Percentiles rank a stretch among this genome's conserved stretches.
phyloP scores from a whole-genome alignment of 1,139 yeast genomes.

The Insectozyma bohioensis region DNA sequence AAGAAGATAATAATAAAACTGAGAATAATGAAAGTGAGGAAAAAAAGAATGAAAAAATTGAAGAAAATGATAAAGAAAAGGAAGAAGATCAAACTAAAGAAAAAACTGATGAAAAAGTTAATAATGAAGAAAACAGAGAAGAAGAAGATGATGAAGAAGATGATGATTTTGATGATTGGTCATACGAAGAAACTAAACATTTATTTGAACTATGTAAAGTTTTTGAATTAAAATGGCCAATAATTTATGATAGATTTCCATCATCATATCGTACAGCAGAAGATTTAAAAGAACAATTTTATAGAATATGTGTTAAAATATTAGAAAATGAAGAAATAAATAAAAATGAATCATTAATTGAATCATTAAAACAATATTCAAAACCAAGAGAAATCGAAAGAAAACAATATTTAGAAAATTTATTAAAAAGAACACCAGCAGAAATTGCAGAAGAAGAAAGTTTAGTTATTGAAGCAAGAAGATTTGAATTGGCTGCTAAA shows the following conservation, averaged over 20 bases:
- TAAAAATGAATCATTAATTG: conserved; percentile 47
- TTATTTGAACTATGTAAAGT: conserved; percentile 69
- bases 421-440: conserved; percentile 85
- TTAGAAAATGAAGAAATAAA: conserved; percentile 40
- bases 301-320: conserved; percentile 43
- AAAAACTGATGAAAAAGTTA: conserved; percentile 8
- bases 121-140: conserved; percentile 7
- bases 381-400: conserved; percentile 71
- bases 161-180: conserved; percentile 45
- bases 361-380: conserved; percentile 55
- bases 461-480: conserved; percentile 84
- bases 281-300: conserved; percentile 82
- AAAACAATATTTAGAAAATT: conserved; percentile 73
- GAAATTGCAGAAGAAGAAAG: conserved; percentile 98
- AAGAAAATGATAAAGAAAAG: conserved; percentile 5
- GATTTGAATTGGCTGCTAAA: conserved; percentile 91
- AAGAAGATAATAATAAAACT: not conserved
- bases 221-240: conserved; percentile 86
- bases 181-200: conserved; percentile 72
- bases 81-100: conserved; percentile 4
- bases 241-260: conserved; percentile 73
- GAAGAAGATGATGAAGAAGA: conserved; percentile 8
- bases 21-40: conserved; percentile 5
- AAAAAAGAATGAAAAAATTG: conserved; percentile 4
- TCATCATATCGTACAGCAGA: conserved; percentile 52